phyloP scores from a whole-genome alignment of 2,329 filamentous ascomycete genomes.

The Tolypocladium pustulatum region DNA sequence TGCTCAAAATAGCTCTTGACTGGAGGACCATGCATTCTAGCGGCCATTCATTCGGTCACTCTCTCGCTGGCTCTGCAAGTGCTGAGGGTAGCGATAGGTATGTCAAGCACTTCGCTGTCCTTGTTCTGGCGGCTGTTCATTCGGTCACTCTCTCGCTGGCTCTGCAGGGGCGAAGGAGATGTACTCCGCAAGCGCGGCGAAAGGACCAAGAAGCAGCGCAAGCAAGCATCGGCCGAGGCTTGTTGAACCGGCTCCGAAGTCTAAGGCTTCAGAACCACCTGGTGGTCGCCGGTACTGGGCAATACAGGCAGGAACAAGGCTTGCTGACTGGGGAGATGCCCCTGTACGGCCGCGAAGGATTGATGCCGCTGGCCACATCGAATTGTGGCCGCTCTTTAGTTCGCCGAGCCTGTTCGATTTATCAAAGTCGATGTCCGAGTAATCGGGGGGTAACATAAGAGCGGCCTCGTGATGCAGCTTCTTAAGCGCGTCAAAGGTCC shows the following conservation, averaged over 20 bases:
- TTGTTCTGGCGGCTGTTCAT: no score
- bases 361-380: constrained; percentile 38
- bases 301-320: constrained; percentile 76
- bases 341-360: constrained; percentile 58
- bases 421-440: constrained; percentile 62
- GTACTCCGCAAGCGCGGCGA: no score
- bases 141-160: no score
- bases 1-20: constrained; percentile 16
- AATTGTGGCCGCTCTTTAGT: constrained; percentile 63
- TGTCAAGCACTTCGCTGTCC: no score
- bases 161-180: no score
- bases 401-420: constrained; percentile 20
- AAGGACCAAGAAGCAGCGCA: no score
- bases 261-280: no score
- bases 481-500: constrained; percentile 54
- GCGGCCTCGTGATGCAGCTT: constrained; percentile 54
- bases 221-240: no score
- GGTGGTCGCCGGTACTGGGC: constrained; percentile 92
- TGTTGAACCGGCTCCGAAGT: no score
- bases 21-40: constrained; percentile 35
- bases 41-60: no score
- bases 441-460: constrained; percentile 67
- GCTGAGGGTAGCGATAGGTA: no score
- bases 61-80: no score
- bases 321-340: constrained; percentile 67